phyloP scores from a whole-genome alignment of 805 yeast genomes.

The Kodamaea fukazawae region DNA sequence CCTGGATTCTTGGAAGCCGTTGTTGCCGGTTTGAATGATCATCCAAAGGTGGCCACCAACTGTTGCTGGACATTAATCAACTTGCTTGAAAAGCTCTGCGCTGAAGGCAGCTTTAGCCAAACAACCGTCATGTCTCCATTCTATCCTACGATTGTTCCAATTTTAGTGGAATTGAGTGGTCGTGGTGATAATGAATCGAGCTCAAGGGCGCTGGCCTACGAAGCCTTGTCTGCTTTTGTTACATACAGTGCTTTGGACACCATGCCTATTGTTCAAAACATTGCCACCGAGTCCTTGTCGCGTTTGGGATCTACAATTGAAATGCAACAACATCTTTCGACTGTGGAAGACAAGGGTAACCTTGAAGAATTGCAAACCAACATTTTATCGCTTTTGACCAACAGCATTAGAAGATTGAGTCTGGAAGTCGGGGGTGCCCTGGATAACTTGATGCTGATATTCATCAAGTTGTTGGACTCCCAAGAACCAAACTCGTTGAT shows the following conservation, averaged over 20 bases:
- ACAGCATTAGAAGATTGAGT: conserved; percentile 79
- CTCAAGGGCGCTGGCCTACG: conserved; percentile 94
- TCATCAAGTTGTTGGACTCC: conserved; percentile 60
- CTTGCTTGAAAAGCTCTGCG: conserved; percentile 75
- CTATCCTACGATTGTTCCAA: conserved; percentile 66
- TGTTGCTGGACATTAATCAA: conserved; percentile 97
- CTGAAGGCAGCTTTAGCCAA: conserved; percentile 45
- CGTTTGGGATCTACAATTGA: conserved; percentile 70
- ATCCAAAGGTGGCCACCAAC: conserved; percentile 91
- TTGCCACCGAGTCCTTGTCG: conserved; percentile 71
- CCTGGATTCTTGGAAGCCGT: conserved; percentile 74
- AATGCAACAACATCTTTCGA: conserved; percentile 52
- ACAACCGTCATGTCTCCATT: conserved; percentile 72
- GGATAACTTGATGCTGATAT: conserved; percentile 80
- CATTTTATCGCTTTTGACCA: conserved; percentile 73
- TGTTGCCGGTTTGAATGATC: conserved; percentile 78
- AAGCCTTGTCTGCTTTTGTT: conserved; percentile 83
- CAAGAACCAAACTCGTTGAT: conserved; percentile 70
- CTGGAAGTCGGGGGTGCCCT: conserved; percentile 62
- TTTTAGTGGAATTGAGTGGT: conserved; percentile 64
- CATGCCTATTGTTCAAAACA: conserved; percentile 61
- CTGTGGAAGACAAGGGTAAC: conserved; percentile 69
- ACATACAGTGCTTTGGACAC: conserved; percentile 70
- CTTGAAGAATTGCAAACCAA: conserved; percentile 88
- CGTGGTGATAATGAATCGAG: conserved; percentile 80